Base-by-base conservation (phyloP, 768 basidiomycete species). In the Psilocybe cubensis region DNA sequence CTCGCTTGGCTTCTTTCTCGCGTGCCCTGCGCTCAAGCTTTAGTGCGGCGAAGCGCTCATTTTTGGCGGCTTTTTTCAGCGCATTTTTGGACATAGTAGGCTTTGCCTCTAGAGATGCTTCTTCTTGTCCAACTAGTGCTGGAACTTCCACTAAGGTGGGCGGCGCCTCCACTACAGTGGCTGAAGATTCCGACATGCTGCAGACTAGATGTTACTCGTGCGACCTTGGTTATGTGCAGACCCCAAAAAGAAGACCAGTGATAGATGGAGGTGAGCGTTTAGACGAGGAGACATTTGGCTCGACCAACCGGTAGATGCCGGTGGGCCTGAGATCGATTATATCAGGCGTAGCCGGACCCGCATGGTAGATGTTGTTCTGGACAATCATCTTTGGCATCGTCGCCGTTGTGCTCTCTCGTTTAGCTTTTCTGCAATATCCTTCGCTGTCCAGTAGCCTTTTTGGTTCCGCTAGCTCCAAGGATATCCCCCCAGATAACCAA, bases 21-120 rank as follows among this genome's bases (percentile, higher is more conserved):
- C 76, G 81, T 14, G 88, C 86, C 14, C 93, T 82, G 31, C 91
- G 86, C 68, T 87, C 88, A 47, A 87, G 75, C 75, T 93, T 96
- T 41, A 74, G 66, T 21, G 84, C 86, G 10, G 82, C 84, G 59
- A 82, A 71, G n/a, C 81, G 80, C 46, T 87, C 85, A 14, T 85
- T 85, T 70, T 82, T 91, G n/a, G 84, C 85, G 2, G 85, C 83
- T 67, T 82, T 88, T 70, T 94, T 94, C 65, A 84, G 80, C 2
- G 91, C 89, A 27, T 83, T 92, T 71, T 94, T 94, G 28, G 92
- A 92, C 56, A 88, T 80, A n/a, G n/a, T n/a, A 29, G 78, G 68
- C 41, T 65, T 66, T 23, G 67, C 60, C 14, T 57, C 60, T 14
- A 33, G 38, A 1, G 23, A 27, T 18, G 47, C 18, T 48, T 11